These are phyloP conservation scores for Gyrodon lividus DNA, from an alignment of 768 basidiomycete genomes.

Conservation along the genomic window DNA sequence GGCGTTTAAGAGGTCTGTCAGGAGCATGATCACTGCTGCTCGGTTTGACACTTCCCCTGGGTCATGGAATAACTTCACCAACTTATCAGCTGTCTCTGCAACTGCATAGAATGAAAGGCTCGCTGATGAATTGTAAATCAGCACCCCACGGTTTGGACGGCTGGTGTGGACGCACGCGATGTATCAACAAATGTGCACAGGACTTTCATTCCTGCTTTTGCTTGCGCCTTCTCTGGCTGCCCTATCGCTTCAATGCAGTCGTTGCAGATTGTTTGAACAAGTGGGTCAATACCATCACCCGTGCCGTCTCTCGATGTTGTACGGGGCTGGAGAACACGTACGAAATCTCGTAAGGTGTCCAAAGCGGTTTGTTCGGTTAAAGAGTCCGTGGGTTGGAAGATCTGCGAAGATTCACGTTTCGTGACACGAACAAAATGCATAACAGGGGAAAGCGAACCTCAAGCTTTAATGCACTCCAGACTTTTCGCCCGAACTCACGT, in stretches of 20 bases:
- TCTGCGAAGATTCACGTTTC: conserved; percentile 43
- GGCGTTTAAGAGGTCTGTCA: conserved; percentile 63
- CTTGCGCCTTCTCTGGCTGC: conserved; percentile 93
- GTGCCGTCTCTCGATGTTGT: conserved; percentile 37
- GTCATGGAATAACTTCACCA: conserved; percentile 72
- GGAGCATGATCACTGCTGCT: conserved; percentile 60
- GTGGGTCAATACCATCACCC: conserved; percentile 43
- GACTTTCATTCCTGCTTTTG: conserved; percentile 82
- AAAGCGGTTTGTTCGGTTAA: conserved; percentile 75
- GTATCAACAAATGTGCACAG: conserved; percentile 76
- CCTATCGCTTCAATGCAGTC: conserved; percentile 79
- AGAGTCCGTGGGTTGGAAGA: conserved; percentile 87
- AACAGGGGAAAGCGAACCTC: conserved; percentile 52
- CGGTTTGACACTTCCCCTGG: conserved; percentile 69
- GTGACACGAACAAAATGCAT: not conserved
- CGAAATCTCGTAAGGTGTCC: conserved; percentile 65
- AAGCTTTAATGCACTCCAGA: conserved; percentile 91
- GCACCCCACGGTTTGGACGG: not conserved
- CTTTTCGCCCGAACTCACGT: conserved; percentile 60
- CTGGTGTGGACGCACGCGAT: conserved; percentile 56
- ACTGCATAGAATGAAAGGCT: conserved; percentile 67
- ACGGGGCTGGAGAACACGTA: conserved; percentile 66
- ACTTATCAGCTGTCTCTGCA: conserved; percentile 67
- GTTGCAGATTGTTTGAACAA: conserved; percentile 73
- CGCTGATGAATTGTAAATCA: conserved; percentile 41